Evolutionary conservation across 495 filamentous ascomycete species (phyloP).

Genomic region (Annulohypoxylon bovei): DNA sequence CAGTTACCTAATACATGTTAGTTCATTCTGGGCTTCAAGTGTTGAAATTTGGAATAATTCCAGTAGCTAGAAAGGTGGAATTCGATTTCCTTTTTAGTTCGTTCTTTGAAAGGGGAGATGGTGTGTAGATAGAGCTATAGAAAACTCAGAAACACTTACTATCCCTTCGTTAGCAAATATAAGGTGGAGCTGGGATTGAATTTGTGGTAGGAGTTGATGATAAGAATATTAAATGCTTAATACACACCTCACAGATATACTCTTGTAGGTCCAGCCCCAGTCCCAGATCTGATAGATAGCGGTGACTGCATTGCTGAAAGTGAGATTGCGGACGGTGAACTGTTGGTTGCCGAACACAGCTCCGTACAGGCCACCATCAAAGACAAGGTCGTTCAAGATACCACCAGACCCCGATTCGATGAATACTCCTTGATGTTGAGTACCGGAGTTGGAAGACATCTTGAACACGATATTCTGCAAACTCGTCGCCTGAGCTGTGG

Average conservation of each 20-base stretch:
- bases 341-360: slow-evolving; percentile 79
- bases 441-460: slow-evolving; percentile 66
- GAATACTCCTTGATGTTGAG: slow-evolving; percentile 77
- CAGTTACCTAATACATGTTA: slow-evolving; percentile 59
- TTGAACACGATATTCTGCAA: slow-evolving; percentile 77
- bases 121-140: too few relatives aligned
- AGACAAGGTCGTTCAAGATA: slow-evolving; percentile 76
- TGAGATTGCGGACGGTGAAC: slow-evolving; percentile 79
- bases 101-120: too few relatives aligned
- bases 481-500: slow-evolving; percentile 76
- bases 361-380: slow-evolving; percentile 74
- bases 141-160: background rate
- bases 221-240: background rate
- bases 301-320: slow-evolving; percentile 65
- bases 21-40: background rate
- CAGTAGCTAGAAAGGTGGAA: background rate
- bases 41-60: background rate
- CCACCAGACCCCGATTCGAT: slow-evolving; percentile 80
- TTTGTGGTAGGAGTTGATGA: background rate
- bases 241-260: slow-evolving; percentile 60
- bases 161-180: slow-evolving; percentile 1
- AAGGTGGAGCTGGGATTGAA: background rate
- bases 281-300: slow-evolving; percentile 62
- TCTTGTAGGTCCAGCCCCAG: slow-evolving; percentile 75
- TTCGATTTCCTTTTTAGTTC: background rate